A percentile compares a stretch with the other conserved stretches of the same genome.
Conservation (phyloP, 78 protist genomes). For the Goniomonas avonlea region DNA sequence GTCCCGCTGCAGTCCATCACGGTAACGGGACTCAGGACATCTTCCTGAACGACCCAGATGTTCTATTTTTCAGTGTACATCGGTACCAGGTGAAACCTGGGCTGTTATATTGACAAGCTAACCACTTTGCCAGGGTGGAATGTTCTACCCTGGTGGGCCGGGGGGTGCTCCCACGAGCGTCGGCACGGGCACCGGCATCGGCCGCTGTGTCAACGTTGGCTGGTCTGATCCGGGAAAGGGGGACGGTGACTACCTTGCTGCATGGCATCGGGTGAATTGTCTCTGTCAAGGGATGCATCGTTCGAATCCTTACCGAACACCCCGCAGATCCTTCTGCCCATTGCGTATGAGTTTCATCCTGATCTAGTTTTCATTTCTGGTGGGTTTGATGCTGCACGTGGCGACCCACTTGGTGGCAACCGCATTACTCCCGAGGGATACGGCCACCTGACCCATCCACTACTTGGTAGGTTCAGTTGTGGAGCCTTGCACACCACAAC, state of each 20-base stretch:
- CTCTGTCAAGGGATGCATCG: too few relatives aligned
- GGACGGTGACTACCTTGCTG: neutral
- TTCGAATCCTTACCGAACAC: too few relatives aligned
- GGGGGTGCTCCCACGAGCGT: too few relatives aligned
- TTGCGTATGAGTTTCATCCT: neutral
- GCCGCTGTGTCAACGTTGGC: neutral
- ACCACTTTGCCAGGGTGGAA: too few relatives aligned
- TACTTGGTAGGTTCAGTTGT: too few relatives aligned
- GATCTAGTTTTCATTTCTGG: neutral
- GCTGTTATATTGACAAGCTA: neutral
- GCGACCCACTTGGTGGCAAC: conserved; percentile 16
- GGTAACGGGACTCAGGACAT: conserved; percentile 58
- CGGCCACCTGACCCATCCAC: neutral
- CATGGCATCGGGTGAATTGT: neutral
- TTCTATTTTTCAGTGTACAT: neutral
- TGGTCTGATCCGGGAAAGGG: neutral
- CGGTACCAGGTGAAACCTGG: neutral
- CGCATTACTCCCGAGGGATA: neutral
- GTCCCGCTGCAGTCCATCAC: conserved; percentile 10
- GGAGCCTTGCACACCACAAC: too few relatives aligned
- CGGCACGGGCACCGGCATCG: too few relatives aligned
- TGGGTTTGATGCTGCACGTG: conserved; percentile 13
- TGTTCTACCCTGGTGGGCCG: too few relatives aligned
- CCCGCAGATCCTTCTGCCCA: neutral
- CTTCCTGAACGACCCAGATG: conserved; percentile 12